Evolutionary conservation across 371 early-diverging fungal species (phyloP).

Genomic region (Zychaea mexicana): DNA sequence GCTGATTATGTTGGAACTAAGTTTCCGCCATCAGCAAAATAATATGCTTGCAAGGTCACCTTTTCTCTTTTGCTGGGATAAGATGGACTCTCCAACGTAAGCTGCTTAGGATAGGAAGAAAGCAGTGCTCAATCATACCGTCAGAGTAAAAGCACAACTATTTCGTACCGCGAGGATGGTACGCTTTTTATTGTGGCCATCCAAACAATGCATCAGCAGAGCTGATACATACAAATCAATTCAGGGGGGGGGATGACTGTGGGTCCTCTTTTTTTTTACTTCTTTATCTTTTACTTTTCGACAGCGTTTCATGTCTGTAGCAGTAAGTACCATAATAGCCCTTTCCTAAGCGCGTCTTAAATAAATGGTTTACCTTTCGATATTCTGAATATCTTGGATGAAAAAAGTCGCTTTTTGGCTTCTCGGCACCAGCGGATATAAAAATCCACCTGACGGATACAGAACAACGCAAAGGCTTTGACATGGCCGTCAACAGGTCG

Average conservation of each 20-base stretch:
- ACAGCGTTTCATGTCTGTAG: neutral
- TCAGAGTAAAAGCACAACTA: no score
- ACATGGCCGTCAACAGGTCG: neutral
- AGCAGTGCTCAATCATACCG: no score
- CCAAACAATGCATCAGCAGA: neutral
- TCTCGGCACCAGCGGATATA: conserved; percentile 5
- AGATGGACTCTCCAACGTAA: no score
- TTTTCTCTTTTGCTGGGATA: no score
- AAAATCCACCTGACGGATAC: conserved; percentile 5
- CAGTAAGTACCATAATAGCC: neutral
- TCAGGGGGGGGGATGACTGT: neutral
- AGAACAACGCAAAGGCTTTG: conserved; percentile 4
- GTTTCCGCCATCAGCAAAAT: no score
- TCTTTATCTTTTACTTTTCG: neutral
- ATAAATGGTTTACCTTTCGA: neutral
- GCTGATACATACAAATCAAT: neutral
- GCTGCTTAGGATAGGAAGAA: no score
- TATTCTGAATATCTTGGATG: neutral
- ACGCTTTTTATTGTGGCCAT: neutral
- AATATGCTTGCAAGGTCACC: no score
- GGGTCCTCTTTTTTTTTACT: neutral
- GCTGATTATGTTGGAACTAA: no score
- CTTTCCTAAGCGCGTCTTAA: neutral
- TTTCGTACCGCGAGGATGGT: no score
- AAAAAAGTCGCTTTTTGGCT: conserved; percentile 9